phyloP scores from a whole-genome alignment of 2,329 filamentous ascomycete species.

The Orbilia blumenaviensis region DNA sequence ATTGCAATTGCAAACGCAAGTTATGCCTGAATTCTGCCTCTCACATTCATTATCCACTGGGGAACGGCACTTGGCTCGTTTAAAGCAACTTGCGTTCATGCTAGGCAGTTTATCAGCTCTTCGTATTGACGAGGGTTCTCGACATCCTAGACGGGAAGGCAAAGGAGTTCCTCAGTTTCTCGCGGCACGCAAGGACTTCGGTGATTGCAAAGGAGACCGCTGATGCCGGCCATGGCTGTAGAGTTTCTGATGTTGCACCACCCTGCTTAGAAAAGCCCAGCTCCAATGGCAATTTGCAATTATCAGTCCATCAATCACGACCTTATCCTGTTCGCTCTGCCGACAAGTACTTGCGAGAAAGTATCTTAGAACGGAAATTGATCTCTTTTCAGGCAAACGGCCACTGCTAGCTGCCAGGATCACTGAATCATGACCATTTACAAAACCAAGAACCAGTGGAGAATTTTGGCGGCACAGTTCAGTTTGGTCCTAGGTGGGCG shows the following conservation, averaged over 20 bases:
- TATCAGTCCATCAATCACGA: neutral
- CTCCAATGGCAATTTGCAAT: slow-evolving; percentile 14
- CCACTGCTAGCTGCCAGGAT: neutral
- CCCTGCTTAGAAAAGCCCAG: neutral
- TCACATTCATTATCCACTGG: slow-evolving; percentile 38
- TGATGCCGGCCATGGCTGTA: slow-evolving; percentile 9
- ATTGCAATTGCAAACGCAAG: slow-evolving; percentile 3
- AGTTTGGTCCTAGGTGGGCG: neutral
- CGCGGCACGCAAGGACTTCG: slow-evolving; percentile 27
- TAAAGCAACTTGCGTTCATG: slow-evolving; percentile 30
- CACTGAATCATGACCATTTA: neutral
- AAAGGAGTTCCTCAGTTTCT: slow-evolving; percentile 52
- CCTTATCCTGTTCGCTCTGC: neutral
- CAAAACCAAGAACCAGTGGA: neutral
- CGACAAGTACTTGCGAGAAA: neutral
- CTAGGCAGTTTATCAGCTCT: slow-evolving; percentile 45
- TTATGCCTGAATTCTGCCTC: slow-evolving; percentile 27
- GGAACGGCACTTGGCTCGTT: slow-evolving; percentile 44
- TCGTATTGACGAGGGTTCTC: slow-evolving; percentile 43
- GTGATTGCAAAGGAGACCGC: slow-evolving; percentile 28
- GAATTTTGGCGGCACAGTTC: neutral
- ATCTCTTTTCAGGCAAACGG: neutral
- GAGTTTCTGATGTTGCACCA: slow-evolving; percentile 14
- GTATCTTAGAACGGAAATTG: neutral
- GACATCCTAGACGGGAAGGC: slow-evolving; percentile 50